Percentiles rank a stretch among this genome's conserved stretches.
phyloP scores from a whole-genome alignment of 495 filamentous ascomycete genomes.

The Xylaria flabelliformis region DNA sequence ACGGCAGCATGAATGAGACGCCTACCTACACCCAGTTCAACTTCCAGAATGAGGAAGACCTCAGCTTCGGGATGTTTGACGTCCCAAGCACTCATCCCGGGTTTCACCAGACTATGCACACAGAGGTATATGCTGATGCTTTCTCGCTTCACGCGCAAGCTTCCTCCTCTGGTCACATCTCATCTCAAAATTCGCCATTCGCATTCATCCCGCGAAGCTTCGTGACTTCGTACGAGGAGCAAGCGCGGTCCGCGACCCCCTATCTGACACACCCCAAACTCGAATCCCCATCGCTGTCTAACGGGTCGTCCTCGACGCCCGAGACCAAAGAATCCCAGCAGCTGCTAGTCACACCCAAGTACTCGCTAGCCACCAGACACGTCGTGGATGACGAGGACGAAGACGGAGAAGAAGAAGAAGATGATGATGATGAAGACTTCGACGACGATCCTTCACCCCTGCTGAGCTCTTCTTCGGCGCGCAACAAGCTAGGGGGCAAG shows the following conservation, averaged over 20 bases:
- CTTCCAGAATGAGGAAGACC: constrained; percentile 29
- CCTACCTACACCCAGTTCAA: constrained; percentile 26
- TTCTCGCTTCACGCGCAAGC: constrained; percentile 23
- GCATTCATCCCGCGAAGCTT: constrained; percentile 20
- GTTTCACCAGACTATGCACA: constrained; percentile 19
- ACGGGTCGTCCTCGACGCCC: constrained; percentile 34
- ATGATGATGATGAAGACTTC: neutral
- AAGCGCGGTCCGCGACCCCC: constrained; percentile 12
- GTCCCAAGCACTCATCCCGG: constrained; percentile 19
- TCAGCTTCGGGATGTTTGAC: constrained; percentile 27
- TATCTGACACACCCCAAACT: constrained; percentile 16
- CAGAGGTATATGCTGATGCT: constrained; percentile 11
- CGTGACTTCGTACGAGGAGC: constrained; percentile 19
- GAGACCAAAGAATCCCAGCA: constrained; percentile 34
- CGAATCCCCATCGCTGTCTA: constrained; percentile 31
- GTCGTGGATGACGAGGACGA: neutral
- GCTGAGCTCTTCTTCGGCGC: constrained; percentile 3
- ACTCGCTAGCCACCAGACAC: neutral
- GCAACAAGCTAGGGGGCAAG: constrained; percentile 24
- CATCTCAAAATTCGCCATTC: constrained; percentile 15
- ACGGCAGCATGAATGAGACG: constrained; percentile 32
- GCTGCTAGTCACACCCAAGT: constrained; percentile 26
- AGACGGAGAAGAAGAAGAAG: neutral
- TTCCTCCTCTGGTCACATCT: constrained; percentile 10
- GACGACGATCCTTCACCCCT: constrained; percentile 8